Conservation (phyloP, 495 filamentous ascomycete species). For the Penicillium cinerascens region DNA sequence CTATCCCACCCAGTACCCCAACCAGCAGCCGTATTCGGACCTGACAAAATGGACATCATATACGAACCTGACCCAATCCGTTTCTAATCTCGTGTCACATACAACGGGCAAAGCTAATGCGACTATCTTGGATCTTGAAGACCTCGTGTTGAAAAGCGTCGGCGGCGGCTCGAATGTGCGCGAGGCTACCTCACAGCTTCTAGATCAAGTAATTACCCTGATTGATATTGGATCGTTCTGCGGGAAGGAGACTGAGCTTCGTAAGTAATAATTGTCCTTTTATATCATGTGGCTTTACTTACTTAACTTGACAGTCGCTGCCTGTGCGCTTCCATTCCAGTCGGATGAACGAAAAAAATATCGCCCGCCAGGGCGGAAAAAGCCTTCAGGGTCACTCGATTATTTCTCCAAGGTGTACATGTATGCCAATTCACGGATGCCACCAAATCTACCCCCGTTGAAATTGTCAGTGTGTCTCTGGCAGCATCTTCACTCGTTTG, state of each 20-base stretch:
- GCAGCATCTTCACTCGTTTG: not conserved
- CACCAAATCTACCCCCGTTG: conserved; percentile 59
- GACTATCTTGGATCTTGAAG: conserved; percentile 17
- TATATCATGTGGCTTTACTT: not conserved
- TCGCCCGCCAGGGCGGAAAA: conserved; percentile 8
- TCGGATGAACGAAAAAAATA: conserved; percentile 11
- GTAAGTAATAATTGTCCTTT: conserved; percentile 26
- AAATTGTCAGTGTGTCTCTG: conserved; percentile 54
- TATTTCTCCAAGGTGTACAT: conserved; percentile 75
- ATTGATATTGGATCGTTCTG: conserved; percentile 66
- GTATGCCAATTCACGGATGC: conserved; percentile 76
- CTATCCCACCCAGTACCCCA: not conserved
- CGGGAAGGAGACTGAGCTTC: conserved; percentile 61
- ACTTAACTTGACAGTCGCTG: conserved; percentile 19
- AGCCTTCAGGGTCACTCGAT: conserved; percentile 26
- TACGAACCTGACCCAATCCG: conserved; percentile 11
- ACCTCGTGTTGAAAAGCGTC: conserved; percentile 12
- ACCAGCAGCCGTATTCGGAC: not conserved
- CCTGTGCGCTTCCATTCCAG: conserved; percentile 18
- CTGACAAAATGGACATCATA: conserved; percentile 17
- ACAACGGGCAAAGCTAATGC: conserved; percentile 17
- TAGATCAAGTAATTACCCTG: conserved; percentile 61
- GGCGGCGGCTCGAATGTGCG: conserved; percentile 34
- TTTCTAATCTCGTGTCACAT: conserved; percentile 13
- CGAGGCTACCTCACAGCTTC: conserved; percentile 36